Evolutionary conservation across 1,139 yeast genomes (phyloP), one percentile per base, ranked within the genome.

Genomic region (Debaryomycetaceae sp.): DNA sequence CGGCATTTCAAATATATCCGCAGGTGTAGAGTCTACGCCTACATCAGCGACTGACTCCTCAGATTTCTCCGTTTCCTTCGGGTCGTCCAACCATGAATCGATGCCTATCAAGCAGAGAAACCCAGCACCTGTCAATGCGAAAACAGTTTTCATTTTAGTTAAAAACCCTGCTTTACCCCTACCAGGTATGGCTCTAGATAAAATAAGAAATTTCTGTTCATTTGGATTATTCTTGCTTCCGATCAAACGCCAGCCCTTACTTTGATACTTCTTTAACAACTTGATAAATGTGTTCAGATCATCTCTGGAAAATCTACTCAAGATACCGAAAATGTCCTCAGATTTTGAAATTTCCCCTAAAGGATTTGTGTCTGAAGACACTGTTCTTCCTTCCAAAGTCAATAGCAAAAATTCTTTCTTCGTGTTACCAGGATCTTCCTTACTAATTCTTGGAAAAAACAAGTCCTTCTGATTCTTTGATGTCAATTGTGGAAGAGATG

Each of bases 291-390:
- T 49, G 9, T 51, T 55, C 45, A 68, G 53, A 22, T 72, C 76
- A 0, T 46, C 43, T 40, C 64, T 60, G n/a, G 58, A 50, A 42
- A 81, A 63, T 34, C 62, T 65, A 24, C 69, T 67, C 44, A 81
- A 66, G 13, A 78, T 63, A 3, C 72, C 61, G 41, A 78, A 71
- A 47, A 79, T 62, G 51, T 80, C 84, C 37, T 75, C 72, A 1
- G 68, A 58, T 9, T 62, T 53, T 37, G 66, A 62, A 27, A 59
- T 52, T 13, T 58, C 46, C 8, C 76, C 72, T n/a, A 80, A 62
- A 43, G 78, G 71, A 45, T 72, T 68, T n/a, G 62, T 63, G 5
- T 66, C 62, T 1, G 71, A 58, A 2, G 65, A 59, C n/a, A 73
- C 60, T 11, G 62, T 57, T 38, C 72, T 65, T 1, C 80, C 81